Conservation (phyloP, 2,329 filamentous ascomycete genomes). For the Xylariaceae sp. region DNA sequence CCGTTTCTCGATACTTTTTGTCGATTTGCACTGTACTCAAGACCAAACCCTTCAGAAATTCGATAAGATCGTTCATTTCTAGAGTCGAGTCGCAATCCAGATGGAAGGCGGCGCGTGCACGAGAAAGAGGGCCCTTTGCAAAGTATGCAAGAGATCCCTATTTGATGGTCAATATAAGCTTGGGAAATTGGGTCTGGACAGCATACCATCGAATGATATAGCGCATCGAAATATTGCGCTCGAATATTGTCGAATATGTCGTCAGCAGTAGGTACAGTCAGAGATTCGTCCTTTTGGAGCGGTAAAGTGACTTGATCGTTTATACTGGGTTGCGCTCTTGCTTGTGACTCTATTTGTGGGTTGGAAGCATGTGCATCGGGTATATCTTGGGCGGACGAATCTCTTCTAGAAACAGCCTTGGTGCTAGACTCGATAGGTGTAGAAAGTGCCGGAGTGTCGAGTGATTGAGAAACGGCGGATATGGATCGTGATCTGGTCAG, state of each 20-base stretch:
- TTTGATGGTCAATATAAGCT: constrained; percentile 33
- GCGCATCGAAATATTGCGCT: constrained; percentile 52
- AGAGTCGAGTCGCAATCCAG: constrained; percentile 56
- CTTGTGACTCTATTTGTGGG: too few relatives aligned
- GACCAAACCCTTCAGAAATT: constrained; percentile 66
- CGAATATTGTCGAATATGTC: constrained; percentile 56
- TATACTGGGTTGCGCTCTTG: constrained; percentile 5
- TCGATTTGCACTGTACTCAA: constrained; percentile 65
- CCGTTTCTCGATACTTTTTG: constrained; percentile 72
- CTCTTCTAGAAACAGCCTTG: too few relatives aligned
- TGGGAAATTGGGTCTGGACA: constrained; percentile 14
- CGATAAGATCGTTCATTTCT: constrained; percentile 59
- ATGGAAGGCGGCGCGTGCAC: constrained; percentile 67
- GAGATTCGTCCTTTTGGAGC: constrained; percentile 16
- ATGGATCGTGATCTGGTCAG: constrained; percentile 41
- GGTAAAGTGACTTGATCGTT: too few relatives aligned
- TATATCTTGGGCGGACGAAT: neutral
- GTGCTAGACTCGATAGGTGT: too few relatives aligned
- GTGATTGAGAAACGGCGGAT: constrained; percentile 17
- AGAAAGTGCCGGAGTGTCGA: neutral
- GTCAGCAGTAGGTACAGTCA: constrained; percentile 38
- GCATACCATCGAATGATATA: constrained; percentile 60
- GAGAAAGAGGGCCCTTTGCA: constrained; percentile 74
- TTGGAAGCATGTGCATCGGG: neutral
- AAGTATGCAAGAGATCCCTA: constrained; percentile 79